Evolutionary conservation across 495 filamentous ascomycete genomes (phyloP), one percentile per base, ranked within the genome.

Genomic region (Podospora tetraspora): DNA sequence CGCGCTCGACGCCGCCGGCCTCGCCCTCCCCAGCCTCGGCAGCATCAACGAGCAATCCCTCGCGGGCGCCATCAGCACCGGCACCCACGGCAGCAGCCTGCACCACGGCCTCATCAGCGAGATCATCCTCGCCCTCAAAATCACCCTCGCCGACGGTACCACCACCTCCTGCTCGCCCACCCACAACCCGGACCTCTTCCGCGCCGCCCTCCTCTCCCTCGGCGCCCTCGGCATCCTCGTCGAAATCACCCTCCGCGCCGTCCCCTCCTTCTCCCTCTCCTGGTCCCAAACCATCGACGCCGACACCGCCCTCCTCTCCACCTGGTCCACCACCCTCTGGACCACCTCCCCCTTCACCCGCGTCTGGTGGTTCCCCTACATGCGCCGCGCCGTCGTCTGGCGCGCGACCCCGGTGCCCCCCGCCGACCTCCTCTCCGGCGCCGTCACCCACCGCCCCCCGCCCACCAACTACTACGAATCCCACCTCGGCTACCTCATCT

Each of bases 341-440:
- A 91, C 86, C 7, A 85, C 87, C 57, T 84, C 88, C 71, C 92
- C 97, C 76, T 99, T 93, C 74, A 91, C 94, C 57, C 87, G 95
- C 25, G 90, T 97, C 57, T 99, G 95, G 95, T 99, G 95, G 95
- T 86, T 96, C 77, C 95, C 95, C 2, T 97, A 99, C 81, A 90
- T 89, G 78, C 86, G 90, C 62, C 84, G 90, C 29, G 91, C 90
- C 21, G 90, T 97, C 68, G 87, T 95, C 21, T 99, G 95, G 95
- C 86, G 85, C 30, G 95, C 93, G 6, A 74, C 88, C 88, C 68
- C 69, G 10, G 76, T 76, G 13, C n/a, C 68, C n/a, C 16, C 25
- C 7, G 69, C 52, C 12, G 69, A 74, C 27, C 59, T 77, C 61
- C 90, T 89, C 69, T 92, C 92, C 0, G 84, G 88, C 25, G 82